Evolutionary conservation across 352 stramenopile species (phyloP).

Genomic region (Phytophthora vignae): DNA sequence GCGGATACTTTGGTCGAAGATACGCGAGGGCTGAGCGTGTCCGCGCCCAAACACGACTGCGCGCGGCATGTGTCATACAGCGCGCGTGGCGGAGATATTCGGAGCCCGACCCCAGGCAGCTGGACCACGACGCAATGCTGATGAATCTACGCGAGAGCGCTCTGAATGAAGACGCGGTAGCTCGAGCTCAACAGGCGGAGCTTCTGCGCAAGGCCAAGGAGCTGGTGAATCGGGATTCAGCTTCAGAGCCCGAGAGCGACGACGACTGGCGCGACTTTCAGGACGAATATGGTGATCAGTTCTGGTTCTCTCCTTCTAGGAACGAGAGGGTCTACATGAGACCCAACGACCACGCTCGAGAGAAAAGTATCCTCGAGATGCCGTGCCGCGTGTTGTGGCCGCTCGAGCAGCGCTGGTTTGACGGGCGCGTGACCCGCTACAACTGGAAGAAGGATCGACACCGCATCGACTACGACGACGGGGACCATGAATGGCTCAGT

Average conservation of each 20-base stretch:
- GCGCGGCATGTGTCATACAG: slow-evolving; percentile 62
- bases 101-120: slow-evolving; percentile 45
- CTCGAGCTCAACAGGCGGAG: slow-evolving; percentile 52
- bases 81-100: slow-evolving; percentile 57
- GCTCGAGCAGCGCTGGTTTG: slow-evolving; percentile 82
- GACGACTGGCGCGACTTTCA: slow-evolving; percentile 82
- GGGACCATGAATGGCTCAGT: slow-evolving; percentile 79
- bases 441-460: slow-evolving; percentile 75
- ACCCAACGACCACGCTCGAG: slow-evolving; percentile 66
- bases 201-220: slow-evolving; percentile 57
- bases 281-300: slow-evolving; percentile 68
- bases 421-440: slow-evolving; percentile 57
- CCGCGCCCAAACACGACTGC: slow-evolving; percentile 37
- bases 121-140: slow-evolving; percentile 64
- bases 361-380: slow-evolving; percentile 69
- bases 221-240: slow-evolving; percentile 69
- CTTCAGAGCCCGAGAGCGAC: slow-evolving; percentile 77
- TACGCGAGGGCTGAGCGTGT: slow-evolving; percentile 52
- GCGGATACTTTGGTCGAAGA: slow-evolving; percentile 68
- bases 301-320: slow-evolving; percentile 85
- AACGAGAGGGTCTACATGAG: slow-evolving; percentile 67
- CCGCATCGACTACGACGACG: slow-evolving; percentile 77
- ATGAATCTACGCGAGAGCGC: slow-evolving; percentile 55
- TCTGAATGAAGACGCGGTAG: slow-evolving; percentile 54
- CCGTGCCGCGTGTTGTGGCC: slow-evolving; percentile 76